phyloP scores from a whole-genome alignment of 352 stramenopile genomes.

The Globisporangium viniferum region DNA sequence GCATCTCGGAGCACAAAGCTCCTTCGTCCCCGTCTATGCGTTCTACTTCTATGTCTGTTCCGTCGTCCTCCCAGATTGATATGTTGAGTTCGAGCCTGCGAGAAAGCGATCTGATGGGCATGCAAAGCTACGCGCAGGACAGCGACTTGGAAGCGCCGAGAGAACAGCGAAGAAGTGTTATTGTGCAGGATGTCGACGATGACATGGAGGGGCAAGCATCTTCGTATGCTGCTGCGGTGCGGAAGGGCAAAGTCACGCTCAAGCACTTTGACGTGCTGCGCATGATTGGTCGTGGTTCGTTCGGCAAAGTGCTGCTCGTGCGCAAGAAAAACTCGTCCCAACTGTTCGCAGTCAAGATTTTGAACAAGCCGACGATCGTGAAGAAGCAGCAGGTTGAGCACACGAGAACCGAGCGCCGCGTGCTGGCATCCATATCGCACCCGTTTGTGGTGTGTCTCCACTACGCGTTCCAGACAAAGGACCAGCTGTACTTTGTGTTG shows the following conservation, averaged over 20 bases:
- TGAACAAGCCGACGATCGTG: conserved; percentile 76
- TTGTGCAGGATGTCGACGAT: conserved; percentile 71
- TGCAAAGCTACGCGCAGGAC: conserved; percentile 3
- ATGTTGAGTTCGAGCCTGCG: conserved; percentile 44
- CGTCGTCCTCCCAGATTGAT: conserved; percentile 31
- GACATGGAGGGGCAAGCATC: conserved; percentile 30
- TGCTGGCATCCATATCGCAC: conserved; percentile 77
- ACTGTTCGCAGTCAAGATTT: conserved; percentile 82
- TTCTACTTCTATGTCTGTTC: conserved; percentile 14
- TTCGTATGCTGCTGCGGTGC: neutral
- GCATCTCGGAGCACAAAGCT: conserved; percentile 48
- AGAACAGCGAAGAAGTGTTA: conserved; percentile 53
- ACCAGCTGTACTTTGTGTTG: conserved; percentile 85
- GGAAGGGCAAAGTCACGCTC: conserved; percentile 64
- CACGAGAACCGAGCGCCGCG: conserved; percentile 76
- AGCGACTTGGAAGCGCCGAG: conserved; percentile 16
- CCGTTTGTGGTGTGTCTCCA: conserved; percentile 89
- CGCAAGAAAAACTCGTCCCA: conserved; percentile 75
- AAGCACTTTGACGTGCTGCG: conserved; percentile 86
- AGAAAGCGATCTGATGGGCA: conserved; percentile 38
- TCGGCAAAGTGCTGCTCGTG: conserved; percentile 91
- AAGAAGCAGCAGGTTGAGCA: conserved; percentile 85
- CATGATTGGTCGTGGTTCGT: conserved; percentile 92
- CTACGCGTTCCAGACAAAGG: conserved; percentile 85
- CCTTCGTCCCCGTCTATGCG: conserved; percentile 17